Evolutionary conservation across 1,284 basidiomycete genomes (phyloP), one percentile per base, ranked within the genome.

Genomic region (Grifola frondosa): DNA sequence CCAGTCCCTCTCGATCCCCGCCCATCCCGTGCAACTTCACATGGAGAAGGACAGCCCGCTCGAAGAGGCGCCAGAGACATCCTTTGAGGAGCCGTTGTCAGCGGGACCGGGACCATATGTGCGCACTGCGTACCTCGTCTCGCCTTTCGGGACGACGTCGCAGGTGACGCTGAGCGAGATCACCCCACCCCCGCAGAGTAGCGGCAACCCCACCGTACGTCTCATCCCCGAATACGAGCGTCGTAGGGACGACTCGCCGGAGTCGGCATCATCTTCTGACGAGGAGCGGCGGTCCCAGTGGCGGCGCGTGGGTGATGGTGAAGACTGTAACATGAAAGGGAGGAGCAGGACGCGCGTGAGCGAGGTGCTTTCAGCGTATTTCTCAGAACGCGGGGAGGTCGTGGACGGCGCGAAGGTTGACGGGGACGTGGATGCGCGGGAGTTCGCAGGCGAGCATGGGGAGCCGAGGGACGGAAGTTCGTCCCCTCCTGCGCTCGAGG

Each of bases 161-260:
- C 52, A 56, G 34, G 40, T 56, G 6, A 55, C 52, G n/a, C 44
- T 56, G 32, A 49, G 44, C 40, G 48, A 48, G 15, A 48, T 48
- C 29, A 33, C 50, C 2, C 45, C 38, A 11, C 51, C n/a, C n/a
- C 51, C n/a, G 45, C 24, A 1, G 46, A 53, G 4, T 50, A n/a
- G n/a, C n/a, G n/a, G n/a, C 6, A 47, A 49, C 22, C 50, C 62
- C 6, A 65, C 63, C 5, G 61, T 66, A 6, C 61, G 62, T 30
- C 55, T 66, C 7, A 61, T 66, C 2, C 49, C 54, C 6, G 59
- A 59, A 10, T 42, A 52, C 25, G 56, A 57, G 24, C 50, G 52
- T 30, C 32, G 32, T 30, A 37, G 48, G 5, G 49, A 50, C 6
- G 44, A 47, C 15, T 40, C 44, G 20, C 41, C 49, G 12, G 47